Base-by-base conservation (phyloP, 2,329 filamentous ascomycete genomes). In the Cordyceps cicadae region DNA sequence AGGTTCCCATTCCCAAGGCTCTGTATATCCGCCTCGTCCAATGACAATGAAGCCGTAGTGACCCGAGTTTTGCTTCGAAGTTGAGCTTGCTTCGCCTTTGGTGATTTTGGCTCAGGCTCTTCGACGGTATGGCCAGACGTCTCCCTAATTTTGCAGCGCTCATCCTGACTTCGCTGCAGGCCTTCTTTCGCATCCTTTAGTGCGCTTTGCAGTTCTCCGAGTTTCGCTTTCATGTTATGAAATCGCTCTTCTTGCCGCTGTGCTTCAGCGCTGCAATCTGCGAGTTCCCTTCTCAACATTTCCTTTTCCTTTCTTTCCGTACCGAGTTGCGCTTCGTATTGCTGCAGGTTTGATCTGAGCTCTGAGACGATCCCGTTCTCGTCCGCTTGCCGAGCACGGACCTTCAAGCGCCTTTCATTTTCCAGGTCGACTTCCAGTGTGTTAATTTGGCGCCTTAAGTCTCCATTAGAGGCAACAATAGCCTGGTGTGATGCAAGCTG, bases 341-440 rank as follows among this genome's bases (percentile, higher is more conserved):
- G 71, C 15, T 74, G 70, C 2, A 76, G 65, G n/a, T 68, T 70
- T 3, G 70, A 66, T 41, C 69, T 72, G 46, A 75, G 66, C 49
- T 82, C 70, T 70, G 81, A 69, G 21, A 43, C 41, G 14, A 21
- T 29, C 17, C 45, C 12, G 2, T 55, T 55, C 9, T 70, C 65
- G 21, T 66, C 68, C 46, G 67, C 69, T 26, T 69, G 66, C 39
- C 70, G 66, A n/a, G 69, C 65, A 15, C 69, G 69, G 32, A 71
- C 66, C 34, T 70, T 72, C 2, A 71, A 71, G 60, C 71, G 69
- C 62, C 74, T 93, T 70, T 94, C 90, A 65, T 89, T 90, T 65
- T 92, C 90, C 2, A 96, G 79, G 67, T 96, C 89, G 49, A 90
- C 86, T 71, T 96, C 89, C 2, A 92, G 73, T 1, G 87, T 85